These are phyloP conservation scores for Magnolia changhungtana DNA, from an alignment of 164 flowering plant genomes.

Conservation along the genomic window DNA sequence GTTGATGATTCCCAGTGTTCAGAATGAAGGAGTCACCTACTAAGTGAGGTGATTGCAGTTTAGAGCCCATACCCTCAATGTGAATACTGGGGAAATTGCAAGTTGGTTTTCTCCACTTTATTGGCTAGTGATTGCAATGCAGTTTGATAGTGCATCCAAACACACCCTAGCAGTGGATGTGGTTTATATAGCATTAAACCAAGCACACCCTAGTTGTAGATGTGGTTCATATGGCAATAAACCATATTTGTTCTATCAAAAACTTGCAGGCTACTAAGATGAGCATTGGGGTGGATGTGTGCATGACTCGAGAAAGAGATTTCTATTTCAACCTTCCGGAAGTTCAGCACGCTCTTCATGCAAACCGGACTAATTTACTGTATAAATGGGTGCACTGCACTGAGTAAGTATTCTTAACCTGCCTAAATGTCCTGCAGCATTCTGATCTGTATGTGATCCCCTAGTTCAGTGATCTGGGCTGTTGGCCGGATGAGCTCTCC, in stretches of 20 bases:
- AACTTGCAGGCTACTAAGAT: constrained; percentile 73
- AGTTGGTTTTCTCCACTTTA: too few relatives aligned
- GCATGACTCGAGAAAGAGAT: constrained; percentile 64
- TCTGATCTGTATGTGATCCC: not conserved
- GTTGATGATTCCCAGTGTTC: too few relatives aligned
- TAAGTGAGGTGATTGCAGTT: too few relatives aligned
- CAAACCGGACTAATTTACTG: constrained; percentile 75
- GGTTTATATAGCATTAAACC: not conserved
- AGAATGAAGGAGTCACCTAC: too few relatives aligned
- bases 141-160: too few relatives aligned
- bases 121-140: too few relatives aligned
- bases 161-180: not conserved
- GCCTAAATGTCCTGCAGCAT: not conserved
- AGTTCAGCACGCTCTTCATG: constrained; percentile 92
- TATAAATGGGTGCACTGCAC: constrained; percentile 85
- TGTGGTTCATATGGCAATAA: not conserved
- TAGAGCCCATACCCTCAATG: too few relatives aligned
- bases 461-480: not conserved
- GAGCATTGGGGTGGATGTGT: constrained; percentile 89
- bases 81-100: too few relatives aligned
- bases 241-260: not conserved
- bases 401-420: constrained; percentile 39
- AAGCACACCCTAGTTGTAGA: not conserved
- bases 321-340: constrained; percentile 88
- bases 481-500: not conserved